A percentile compares a stretch with the other conserved stretches of the same genome.
Evolutionary conservation across 768 basidiomycete species (phyloP).

Genomic region (Boletus fagicola): DNA sequence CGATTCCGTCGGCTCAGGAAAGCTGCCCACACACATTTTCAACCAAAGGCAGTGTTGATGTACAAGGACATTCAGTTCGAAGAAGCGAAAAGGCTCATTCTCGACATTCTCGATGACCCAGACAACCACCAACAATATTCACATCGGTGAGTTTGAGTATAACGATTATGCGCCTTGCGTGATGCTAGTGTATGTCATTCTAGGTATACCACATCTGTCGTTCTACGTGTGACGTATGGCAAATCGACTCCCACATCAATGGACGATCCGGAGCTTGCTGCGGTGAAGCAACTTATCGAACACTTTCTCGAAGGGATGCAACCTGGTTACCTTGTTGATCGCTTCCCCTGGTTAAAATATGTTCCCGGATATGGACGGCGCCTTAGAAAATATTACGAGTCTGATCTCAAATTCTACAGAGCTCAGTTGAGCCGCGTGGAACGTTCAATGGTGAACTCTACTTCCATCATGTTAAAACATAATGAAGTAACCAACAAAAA

Average conservation of each 20-base stretch:
- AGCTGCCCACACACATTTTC: constrained; percentile 53
- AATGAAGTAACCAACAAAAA: not conserved
- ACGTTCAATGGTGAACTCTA: too few relatives aligned
- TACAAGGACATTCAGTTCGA: constrained; percentile 47
- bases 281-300: too few relatives aligned
- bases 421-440: too few relatives aligned
- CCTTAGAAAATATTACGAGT: too few relatives aligned
- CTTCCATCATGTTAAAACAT: too few relatives aligned
- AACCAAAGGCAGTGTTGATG: constrained; percentile 43
- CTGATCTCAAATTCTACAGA: too few relatives aligned
- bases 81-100: constrained; percentile 23
- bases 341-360: too few relatives aligned
- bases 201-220: constrained; percentile 29
- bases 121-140: constrained; percentile 40
- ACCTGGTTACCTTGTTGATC: too few relatives aligned
- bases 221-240: constrained; percentile 30
- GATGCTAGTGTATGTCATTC: not conserved
- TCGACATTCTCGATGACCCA: constrained; percentile 35
- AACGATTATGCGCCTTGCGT: not conserved
- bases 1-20: constrained; percentile 36
- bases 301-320: too few relatives aligned
- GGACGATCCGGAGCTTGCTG: too few relatives aligned
- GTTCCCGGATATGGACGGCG: too few relatives aligned
- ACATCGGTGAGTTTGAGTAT: constrained; percentile 43
- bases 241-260: constrained; percentile 17